Conservation (phyloP, 495 filamentous ascomycete genomes). For the Schizothecium vesticola region DNA sequence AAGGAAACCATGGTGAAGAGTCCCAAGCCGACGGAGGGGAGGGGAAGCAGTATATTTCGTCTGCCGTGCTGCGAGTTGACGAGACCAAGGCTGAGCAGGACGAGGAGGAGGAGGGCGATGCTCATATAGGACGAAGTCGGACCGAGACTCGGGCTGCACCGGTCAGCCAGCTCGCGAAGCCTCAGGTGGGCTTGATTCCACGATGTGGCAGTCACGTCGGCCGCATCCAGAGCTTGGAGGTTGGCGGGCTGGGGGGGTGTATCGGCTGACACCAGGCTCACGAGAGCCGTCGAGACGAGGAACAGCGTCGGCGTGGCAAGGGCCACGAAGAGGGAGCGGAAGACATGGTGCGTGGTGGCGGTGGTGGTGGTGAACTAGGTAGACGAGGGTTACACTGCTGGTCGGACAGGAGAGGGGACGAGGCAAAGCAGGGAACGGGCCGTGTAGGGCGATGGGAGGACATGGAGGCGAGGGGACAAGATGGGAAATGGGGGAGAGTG, state of each 20-base stretch:
- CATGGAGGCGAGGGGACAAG: background rate
- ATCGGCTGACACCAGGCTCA: background rate
- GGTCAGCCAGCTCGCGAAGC: background rate
- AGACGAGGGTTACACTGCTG: background rate
- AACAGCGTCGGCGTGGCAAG: background rate
- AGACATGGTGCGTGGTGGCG: background rate
- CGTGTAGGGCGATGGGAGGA: background rate
- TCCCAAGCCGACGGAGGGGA: background rate
- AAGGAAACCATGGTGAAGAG: slow-evolving; percentile 21
- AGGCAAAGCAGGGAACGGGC: background rate
- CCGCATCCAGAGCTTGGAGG: background rate
- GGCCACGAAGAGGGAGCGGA: background rate
- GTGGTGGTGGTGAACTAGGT: background rate
- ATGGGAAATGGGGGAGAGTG: background rate
- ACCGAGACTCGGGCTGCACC: background rate
- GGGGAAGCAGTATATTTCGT: background rate
- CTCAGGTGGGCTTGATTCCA: background rate
- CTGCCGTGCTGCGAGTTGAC: background rate
- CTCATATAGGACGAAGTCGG: background rate
- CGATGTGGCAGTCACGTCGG: background rate
- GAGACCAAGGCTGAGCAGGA: background rate
- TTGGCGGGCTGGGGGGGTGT: background rate
- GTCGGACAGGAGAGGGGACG: background rate
- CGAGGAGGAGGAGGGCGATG: slow-evolving; percentile 2
- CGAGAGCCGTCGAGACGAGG: background rate